Conservation (phyloP, 495 filamentous ascomycete genomes). For the Hypoxylon fragiforme region DNA sequence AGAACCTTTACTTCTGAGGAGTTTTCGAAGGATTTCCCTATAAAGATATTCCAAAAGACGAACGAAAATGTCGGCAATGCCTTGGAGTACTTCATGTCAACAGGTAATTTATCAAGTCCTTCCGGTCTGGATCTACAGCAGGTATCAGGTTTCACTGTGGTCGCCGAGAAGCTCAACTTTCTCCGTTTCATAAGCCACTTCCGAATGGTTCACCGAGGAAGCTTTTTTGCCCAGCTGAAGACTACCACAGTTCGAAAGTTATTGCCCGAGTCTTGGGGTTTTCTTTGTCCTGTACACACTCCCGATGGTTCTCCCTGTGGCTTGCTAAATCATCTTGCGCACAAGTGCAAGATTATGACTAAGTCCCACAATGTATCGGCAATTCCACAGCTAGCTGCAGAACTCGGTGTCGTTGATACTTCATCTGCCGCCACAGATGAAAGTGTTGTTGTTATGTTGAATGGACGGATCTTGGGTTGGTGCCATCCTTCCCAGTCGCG, state of each 20-base stretch:
- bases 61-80: slow-evolving; percentile 86
- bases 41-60: slow-evolving; percentile 72
- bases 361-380: slow-evolving; percentile 67
- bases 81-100: slow-evolving; percentile 94
- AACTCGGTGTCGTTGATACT: slow-evolving; percentile 73
- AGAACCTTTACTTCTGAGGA: slow-evolving; percentile 67
- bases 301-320: slow-evolving; percentile 95
- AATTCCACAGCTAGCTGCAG: slow-evolving; percentile 69
- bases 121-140: slow-evolving; percentile 94
- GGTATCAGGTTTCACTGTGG: slow-evolving; percentile 89
- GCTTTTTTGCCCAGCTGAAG: slow-evolving; percentile 96
- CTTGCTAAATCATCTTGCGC: slow-evolving; percentile 90
- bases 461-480: slow-evolving; percentile 88
- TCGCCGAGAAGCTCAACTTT: slow-evolving; percentile 99
- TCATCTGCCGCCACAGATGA: slow-evolving; percentile 76
- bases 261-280: slow-evolving; percentile 95
- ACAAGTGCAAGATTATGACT: slow-evolving; percentile 91
- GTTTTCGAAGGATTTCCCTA: slow-evolving; percentile 77
- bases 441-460: slow-evolving; percentile 83
- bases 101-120: slow-evolving; percentile 87
- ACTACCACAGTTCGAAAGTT: slow-evolving; percentile 96
- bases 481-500: slow-evolving; percentile 81
- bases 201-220: slow-evolving; percentile 97
- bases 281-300: slow-evolving; percentile 95
- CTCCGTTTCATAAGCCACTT: slow-evolving; percentile 98